Conservation (phyloP, 768 basidiomycete species). For the Leucocoprinus birnbaumii region DNA sequence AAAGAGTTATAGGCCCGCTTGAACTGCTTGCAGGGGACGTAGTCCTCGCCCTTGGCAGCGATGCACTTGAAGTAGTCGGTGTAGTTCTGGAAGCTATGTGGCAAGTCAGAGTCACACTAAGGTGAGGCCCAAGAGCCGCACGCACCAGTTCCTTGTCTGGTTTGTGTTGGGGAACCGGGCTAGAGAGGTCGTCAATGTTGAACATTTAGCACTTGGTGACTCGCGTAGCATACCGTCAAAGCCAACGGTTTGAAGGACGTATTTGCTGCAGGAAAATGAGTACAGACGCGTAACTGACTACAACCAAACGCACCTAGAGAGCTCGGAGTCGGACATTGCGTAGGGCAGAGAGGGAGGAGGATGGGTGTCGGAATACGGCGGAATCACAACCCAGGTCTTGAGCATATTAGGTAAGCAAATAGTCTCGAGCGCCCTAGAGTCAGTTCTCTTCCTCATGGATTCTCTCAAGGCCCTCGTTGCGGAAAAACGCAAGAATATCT, state of each 20-base stretch:
- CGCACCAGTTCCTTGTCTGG: conserved; percentile 95
- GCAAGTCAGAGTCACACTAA: not conserved
- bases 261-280: conserved; percentile 53
- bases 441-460: conserved; percentile 58
- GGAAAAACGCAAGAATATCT: conserved; percentile 77
- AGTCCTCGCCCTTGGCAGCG: conserved; percentile 96
- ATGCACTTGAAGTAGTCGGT: conserved; percentile 99
- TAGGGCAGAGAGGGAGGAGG: not conserved
- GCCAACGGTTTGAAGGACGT: conserved; percentile 88
- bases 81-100: conserved; percentile 88
- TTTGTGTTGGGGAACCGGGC: conserved; percentile 90
- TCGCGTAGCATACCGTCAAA: conserved; percentile 70
- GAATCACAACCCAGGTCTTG: conserved; percentile 24
- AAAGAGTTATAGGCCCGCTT: conserved; percentile 93
- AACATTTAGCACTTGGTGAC: not conserved
- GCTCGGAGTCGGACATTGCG: conserved; percentile 28
- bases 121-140: conserved; percentile 1
- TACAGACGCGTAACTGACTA: not conserved
- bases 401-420: conserved; percentile 32
- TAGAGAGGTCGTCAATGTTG: conserved; percentile 25
- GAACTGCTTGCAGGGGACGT: conserved; percentile 98
- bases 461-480: conserved; percentile 88
- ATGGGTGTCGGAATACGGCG: conserved; percentile 36
- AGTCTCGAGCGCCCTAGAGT: conserved; percentile 17
- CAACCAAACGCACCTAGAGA: conserved; percentile 46